Base-by-base conservation (phyloP, 495 filamentous ascomycete genomes). In the Sordaria brevicollis region DNA sequence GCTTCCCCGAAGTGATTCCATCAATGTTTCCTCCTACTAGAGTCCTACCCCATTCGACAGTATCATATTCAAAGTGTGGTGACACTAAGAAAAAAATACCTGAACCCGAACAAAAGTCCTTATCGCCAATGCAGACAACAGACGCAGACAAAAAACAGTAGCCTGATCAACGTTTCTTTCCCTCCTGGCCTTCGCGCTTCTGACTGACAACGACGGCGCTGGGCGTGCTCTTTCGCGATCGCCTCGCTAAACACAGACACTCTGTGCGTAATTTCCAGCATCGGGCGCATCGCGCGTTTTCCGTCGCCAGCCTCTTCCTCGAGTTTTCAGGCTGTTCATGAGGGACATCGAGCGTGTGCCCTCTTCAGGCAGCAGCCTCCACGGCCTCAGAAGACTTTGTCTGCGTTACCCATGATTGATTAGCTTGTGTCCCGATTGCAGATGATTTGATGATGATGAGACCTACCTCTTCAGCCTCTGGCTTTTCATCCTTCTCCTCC, bases 401-500 rank as follows among this genome's bases (percentile, higher is more conserved):
- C 74, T 71, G 29, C 35, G 38, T 31, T 31, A 31, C 49, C 25
- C 33, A 7, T 9, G n/a, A n/a, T 3, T 57, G 19, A 62, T 62
- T 62, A 62, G 49, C 25, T 62, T 13, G 5, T 62, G 49, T 31
- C 25, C 17, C 13, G 1, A 25, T 4, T 10, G 29, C 2, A 62
- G 0, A 0, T 62, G 49, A 62, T 29, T 17, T 3, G 11, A 13
- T 2, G 21, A 62, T 31, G 29, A 37, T 13, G 5, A 17, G 19
- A n/a, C 67, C 67, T 75, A 81, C 81, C 76, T 81, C 76, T 68
- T 76, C 76, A 13, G 74, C 57, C 35, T 72, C 76, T 11, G 76
- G n/a, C 68, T 80, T 79, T 67, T 80, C 73, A 11, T 72, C 73
- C 29, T 71, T 67, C 65, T 72, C 67, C 9, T 67, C 74, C 5